phyloP scores from a whole-genome alignment of 352 stramenopile genomes.

The Pythium apleroticum region DNA sequence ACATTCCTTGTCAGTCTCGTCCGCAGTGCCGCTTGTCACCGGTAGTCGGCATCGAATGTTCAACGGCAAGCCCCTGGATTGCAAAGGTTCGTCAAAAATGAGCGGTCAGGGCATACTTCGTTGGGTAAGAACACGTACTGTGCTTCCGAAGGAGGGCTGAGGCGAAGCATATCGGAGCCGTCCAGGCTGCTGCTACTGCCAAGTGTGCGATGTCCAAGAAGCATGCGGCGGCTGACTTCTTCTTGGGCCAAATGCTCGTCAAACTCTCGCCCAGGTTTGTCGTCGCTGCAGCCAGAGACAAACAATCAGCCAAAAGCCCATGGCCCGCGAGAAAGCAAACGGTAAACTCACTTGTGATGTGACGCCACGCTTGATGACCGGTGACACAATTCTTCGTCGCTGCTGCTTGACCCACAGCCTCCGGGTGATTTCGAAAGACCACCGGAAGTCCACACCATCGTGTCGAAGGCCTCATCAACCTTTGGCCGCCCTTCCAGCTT shows the following conservation, averaged over 20 bases:
- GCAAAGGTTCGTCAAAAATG: neutral
- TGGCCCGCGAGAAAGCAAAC: neutral
- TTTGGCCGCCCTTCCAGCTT: conserved; percentile 56
- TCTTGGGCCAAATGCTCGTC: neutral
- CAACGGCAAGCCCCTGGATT: conserved; percentile 59
- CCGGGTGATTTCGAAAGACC: conserved; percentile 43
- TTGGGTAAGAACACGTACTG: conserved; percentile 39
- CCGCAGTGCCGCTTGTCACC: conserved; percentile 71
- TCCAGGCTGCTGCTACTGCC: conserved; percentile 57
- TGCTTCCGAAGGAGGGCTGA: conserved; percentile 77
- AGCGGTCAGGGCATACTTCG: neutral
- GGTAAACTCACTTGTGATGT: conserved; percentile 46
- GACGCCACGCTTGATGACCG: conserved; percentile 66
- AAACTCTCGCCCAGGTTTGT: neutral
- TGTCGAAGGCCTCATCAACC: conserved; percentile 32
- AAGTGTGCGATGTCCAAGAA: conserved; percentile 47
- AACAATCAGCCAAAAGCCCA: neutral
- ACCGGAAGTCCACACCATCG: conserved; percentile 37
- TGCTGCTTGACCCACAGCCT: conserved; percentile 54
- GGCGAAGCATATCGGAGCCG: conserved; percentile 67
- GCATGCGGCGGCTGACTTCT: neutral
- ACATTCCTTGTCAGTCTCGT: conserved; percentile 84
- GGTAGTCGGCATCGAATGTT: conserved; percentile 83
- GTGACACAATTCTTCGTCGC: conserved; percentile 78
- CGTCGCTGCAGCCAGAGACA: neutral